phyloP scores from a whole-genome alignment of 169 alveolate species.

The Plasmodium coatneyi region DNA sequence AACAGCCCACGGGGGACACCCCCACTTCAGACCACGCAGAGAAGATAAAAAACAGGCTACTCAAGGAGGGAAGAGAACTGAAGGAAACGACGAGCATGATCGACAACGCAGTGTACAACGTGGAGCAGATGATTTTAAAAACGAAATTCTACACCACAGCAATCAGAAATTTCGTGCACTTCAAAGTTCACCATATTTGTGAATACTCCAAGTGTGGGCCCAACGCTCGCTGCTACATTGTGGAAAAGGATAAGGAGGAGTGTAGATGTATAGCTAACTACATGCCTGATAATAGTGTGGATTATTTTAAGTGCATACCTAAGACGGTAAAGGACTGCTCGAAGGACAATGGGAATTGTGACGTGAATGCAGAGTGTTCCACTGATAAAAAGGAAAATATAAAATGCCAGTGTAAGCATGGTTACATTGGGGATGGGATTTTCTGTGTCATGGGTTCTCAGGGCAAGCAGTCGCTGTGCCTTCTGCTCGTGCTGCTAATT shows the following conservation, averaged over 20 bases:
- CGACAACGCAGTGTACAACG: conserved; percentile 23
- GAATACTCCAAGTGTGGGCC: conserved; percentile 71
- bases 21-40: neutral
- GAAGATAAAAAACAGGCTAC: conserved; percentile 1
- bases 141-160: conserved; percentile 24
- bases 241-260: conserved; percentile 55
- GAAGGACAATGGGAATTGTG: conserved; percentile 50
- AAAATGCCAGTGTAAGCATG: conserved; percentile 29
- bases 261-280: conserved; percentile 66
- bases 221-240: conserved; percentile 65
- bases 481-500: conserved; percentile 2
- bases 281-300: conserved; percentile 23
- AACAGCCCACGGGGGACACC: neutral
- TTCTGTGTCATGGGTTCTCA: conserved; percentile 50
- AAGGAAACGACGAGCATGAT: conserved; percentile 25
- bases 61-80: conserved; percentile 14
- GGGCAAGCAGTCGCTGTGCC: conserved; percentile 7
- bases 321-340: conserved; percentile 12
- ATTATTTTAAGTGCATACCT: conserved; percentile 57
- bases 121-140: conserved; percentile 32
- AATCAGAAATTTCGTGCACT: conserved; percentile 13
- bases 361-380: conserved; percentile 60
- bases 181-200: conserved; percentile 42
- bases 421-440: conserved; percentile 67
- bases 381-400: neutral